Evolutionary conservation across 1,284 basidiomycete species (phyloP).

Genomic region (Ustilago crameri): DNA sequence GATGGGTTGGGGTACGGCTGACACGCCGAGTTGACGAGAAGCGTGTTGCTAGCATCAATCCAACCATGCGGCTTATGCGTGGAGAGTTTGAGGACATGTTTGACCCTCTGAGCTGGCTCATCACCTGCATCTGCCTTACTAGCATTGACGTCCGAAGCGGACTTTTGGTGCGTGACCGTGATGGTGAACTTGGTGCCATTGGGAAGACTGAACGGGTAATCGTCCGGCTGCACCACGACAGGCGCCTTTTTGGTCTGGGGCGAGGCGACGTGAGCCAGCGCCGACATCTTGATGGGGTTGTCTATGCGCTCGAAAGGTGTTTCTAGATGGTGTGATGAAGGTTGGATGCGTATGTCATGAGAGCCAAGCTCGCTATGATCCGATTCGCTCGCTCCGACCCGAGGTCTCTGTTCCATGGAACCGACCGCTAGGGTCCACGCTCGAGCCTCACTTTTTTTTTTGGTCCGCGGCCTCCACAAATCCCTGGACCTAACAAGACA

Average conservation of each 20-base stretch:
- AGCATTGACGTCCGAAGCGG: not conserved
- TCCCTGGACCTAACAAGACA: not conserved
- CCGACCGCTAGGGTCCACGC: constrained; percentile 4
- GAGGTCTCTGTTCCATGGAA: constrained; percentile 4
- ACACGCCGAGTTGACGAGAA: constrained; percentile 36
- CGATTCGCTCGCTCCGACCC: not conserved
- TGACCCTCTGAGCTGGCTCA: constrained; percentile 11
- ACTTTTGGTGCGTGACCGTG: constrained; percentile 30
- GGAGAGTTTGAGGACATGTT: constrained; percentile 23
- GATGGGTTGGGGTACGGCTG: constrained; percentile 44
- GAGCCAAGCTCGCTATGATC: not conserved
- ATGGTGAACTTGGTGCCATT: constrained; percentile 43
- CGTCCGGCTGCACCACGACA: constrained; percentile 18
- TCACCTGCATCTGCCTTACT: not conserved
- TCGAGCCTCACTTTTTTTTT: constrained; percentile 1
- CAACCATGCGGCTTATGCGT: constrained; percentile 28
- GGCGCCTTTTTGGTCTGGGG: constrained; percentile 38
- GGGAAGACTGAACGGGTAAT: constrained; percentile 32
- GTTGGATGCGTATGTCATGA: not conserved
- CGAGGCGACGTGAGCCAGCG: constrained; percentile 37
- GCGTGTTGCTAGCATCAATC: constrained; percentile 28
- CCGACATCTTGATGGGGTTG: constrained; percentile 29
- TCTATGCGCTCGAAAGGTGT: not conserved
- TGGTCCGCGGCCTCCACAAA: not conserved
- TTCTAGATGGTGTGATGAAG: not conserved